A percentile compares a stretch with the other conserved stretches of the same genome.
These are phyloP conservation scores for Verticillium dahliae DNA, from an alignment of 2,329 filamentous ascomycete genomes.

Conservation along the genomic window DNA sequence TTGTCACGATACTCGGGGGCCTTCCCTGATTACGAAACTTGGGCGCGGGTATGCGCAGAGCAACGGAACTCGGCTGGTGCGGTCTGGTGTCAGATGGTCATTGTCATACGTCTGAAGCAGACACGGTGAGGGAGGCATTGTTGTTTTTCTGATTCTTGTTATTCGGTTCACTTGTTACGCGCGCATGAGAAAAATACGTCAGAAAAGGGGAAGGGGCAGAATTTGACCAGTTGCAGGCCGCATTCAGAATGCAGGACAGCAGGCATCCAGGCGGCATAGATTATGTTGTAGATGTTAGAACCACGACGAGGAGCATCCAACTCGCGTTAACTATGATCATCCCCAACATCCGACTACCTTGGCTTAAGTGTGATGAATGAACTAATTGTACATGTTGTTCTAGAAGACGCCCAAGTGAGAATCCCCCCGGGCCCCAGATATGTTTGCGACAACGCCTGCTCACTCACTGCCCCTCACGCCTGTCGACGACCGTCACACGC, in stretches of 20 bases:
- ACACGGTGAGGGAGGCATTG: constrained; percentile 4
- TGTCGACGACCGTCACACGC: constrained; percentile 55
- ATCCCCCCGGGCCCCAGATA: too few species aligned
- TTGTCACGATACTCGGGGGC: constrained; percentile 14
- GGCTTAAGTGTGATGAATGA: neutral
- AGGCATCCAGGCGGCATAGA: neutral
- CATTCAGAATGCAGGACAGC: neutral
- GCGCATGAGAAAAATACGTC: constrained; percentile 1
- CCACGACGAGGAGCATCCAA: neutral
- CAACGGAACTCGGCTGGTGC: constrained; percentile 9
- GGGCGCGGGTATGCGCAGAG: neutral
- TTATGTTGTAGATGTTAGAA: neutral
- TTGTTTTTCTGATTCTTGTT: neutral
- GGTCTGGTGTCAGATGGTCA: constrained; percentile 9
- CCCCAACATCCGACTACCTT: neutral
- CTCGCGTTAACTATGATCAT: neutral
- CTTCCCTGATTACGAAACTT: constrained; percentile 11
- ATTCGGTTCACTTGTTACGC: neutral
- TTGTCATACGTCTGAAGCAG: constrained; percentile 5
- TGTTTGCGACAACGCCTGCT: too few species aligned
- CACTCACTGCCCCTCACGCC: constrained; percentile 17
- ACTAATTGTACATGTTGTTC: too few species aligned
- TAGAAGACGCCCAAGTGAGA: too few species aligned
- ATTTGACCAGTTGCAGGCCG: neutral
- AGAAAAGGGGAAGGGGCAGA: constrained; percentile 1